Percentiles rank a stretch among this genome's conserved stretches.
phyloP scores from a whole-genome alignment of 176 grass and related monocot genomes.

The Themeda triandra region DNA sequence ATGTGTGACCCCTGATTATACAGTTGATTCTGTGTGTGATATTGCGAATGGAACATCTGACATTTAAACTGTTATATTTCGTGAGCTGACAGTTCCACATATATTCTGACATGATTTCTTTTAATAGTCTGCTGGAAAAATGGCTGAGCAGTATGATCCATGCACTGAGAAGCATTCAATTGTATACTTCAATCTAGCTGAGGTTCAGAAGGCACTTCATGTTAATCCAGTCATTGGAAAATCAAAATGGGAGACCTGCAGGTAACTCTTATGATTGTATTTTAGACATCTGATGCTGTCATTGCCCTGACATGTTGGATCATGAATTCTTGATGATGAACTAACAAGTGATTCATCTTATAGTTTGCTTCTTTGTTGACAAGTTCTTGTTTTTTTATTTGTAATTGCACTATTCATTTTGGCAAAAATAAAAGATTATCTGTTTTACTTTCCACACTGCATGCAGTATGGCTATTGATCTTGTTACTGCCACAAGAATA shows the following conservation, averaged over 20 bases:
- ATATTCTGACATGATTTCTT: constrained; percentile 22
- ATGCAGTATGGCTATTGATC: background rate
- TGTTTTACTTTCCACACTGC: background rate
- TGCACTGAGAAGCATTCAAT: constrained; percentile 92
- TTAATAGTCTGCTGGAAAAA: constrained; percentile 70
- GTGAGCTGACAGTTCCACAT: background rate
- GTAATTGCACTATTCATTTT: background rate
- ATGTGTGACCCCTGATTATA: background rate
- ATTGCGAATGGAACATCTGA: background rate
- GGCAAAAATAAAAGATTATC: background rate
- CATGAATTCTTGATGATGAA: background rate
- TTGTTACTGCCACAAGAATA: background rate
- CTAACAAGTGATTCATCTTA: constrained; percentile 10
- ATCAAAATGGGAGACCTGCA: constrained; percentile 93
- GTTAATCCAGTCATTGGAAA: constrained; percentile 67
- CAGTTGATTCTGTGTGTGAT: background rate
- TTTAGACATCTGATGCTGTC: no score
- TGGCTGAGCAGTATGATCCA: constrained; percentile 82
- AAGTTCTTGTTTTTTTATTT: constrained; percentile 9
- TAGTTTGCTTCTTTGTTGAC: background rate
- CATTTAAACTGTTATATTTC: background rate
- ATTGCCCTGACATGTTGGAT: background rate
- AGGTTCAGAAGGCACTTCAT: constrained; percentile 93
- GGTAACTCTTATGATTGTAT: constrained; percentile 43
- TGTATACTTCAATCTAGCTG: constrained; percentile 92